Evolutionary conservation across 345 rosid genomes (phyloP), one percentile per base, ranked within the genome.

Genomic region (Eucalyptus viminalis): DNA sequence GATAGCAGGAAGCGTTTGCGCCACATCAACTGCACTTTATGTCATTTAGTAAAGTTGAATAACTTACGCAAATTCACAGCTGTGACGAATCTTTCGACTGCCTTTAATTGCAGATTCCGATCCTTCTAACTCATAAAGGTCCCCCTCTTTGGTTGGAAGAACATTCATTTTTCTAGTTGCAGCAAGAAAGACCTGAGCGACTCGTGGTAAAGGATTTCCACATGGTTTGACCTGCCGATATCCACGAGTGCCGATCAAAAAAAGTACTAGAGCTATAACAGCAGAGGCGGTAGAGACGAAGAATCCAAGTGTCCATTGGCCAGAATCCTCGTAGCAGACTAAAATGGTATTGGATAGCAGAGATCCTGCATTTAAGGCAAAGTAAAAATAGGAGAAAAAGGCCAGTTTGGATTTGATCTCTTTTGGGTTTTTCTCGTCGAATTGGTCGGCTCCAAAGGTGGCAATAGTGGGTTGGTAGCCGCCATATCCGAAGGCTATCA

Each of bases 401-500:
- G 90, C 89, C 31, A 86, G 91, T 49, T 90, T 93, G 7, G 91
- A 88, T 8, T 11, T 85, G 45, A 40, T 87, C 40, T 87, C 86
- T 43, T 89, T 91, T 4, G 93, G 93, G 43, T 76, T 89, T 14
- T 88, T 24, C 50, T 93, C 94, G 17, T 92, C 93, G 29, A 93
- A 92, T 89, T 93, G 94, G 88, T 97, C 99, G 0, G 99, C 96
- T 34, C 99, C 99, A 37, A 96, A 95, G 9, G 99, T 97, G 87
- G 97, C 99, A 86, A 96, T 16, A 22, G 99, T 94, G 49, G 99
- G 99, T 88, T 96, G 99, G 89, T 96, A 96, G 16, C 99, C 99
- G 0, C 99, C 99, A 51, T 97, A 96, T 45, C 99, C 99, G 19
- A 97, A 95, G 11, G 99, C 99, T 49, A 95, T 91, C 1, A 96